Conservation (phyloP, 73 alveolate species). For the Paramecium octaurelia region DNA sequence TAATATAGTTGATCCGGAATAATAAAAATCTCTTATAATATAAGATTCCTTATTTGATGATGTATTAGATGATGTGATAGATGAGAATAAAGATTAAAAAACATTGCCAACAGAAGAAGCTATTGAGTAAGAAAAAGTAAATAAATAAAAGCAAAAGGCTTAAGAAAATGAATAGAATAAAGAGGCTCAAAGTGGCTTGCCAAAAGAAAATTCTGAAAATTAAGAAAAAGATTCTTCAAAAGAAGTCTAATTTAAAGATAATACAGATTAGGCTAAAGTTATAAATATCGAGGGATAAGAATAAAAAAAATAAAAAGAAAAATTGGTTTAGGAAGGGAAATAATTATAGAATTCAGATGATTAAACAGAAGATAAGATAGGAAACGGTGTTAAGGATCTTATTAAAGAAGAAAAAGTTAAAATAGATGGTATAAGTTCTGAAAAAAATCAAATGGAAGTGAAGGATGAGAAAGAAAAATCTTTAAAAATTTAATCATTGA, state of each 20-base stretch:
- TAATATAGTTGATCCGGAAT: background rate
- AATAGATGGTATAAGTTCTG: background rate
- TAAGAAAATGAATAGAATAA: background rate
- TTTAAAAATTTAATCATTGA: background rate
- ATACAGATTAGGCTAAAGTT: background rate
- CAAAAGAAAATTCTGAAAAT: background rate
- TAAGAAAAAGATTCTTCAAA: background rate
- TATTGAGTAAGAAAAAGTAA: background rate
- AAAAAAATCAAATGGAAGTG: background rate
- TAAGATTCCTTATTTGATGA: background rate
- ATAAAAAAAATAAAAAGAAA: background rate
- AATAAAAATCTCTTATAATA: background rate
- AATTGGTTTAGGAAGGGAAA: background rate
- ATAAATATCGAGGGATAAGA: background rate
- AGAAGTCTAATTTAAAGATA: background rate
- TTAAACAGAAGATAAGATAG: background rate
- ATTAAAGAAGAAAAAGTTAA: background rate
- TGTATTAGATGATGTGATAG: background rate
- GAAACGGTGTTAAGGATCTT: background rate
- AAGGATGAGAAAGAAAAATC: constrained; percentile 24
- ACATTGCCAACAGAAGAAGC: background rate
- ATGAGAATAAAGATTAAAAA: background rate
- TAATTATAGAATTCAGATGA: background rate
- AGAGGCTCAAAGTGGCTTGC: background rate
- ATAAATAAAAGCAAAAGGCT: background rate